Evolutionary conservation across 768 basidiomycete species (phyloP), one percentile per base, ranked within the genome.

Genomic region (Suillus decipiens): DNA sequence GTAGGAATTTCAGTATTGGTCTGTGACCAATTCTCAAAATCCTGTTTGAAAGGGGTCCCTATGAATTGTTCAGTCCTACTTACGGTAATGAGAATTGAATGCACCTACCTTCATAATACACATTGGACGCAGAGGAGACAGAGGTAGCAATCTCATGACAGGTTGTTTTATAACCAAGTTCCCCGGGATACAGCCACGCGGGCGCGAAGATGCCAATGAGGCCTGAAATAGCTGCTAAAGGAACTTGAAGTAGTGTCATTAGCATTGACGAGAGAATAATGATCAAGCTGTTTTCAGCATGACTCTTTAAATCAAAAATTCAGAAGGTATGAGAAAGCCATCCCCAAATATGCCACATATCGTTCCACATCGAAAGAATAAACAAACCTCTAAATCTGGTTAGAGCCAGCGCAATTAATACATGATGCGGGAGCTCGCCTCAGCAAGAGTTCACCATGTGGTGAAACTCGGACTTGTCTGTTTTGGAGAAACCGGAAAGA

Each of bases 1-100:
- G 77, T 72, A 0, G 87, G 68, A 1, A 60, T 1, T 60, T 85
- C 78, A 0, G 76, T 68, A 65, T 83, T 86, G 5, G 85, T 84
- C 24, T 71, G 71, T 0, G 83, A 80, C 83, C 82, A 88, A 63
- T 88, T 85, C 2, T 65, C 56, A 22, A 84, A 78, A 63, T 82
- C 85, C 17, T 74, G 69, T 0, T 42, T 41, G 61, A 85, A 88
- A n/a, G 71, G n/a, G n/a, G n/a, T n/a, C n/a, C 19, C 66, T 71
- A n/a, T n/a, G n/a, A 31, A 47, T 47, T 6, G 19, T 14, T 45
- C 22, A 11, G 22, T 36, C 10, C 48, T 37, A 8, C n/a, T 54
- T 60, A 10, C 10, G 28, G 33, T 14, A 10, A 9, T 37, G 10
- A 24, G 19, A 39, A 8, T 33, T 22, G 48, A 36, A 48, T 28